Conservation (phyloP, 2,329 filamentous ascomycete genomes). For the Cryphonectria japonica region DNA sequence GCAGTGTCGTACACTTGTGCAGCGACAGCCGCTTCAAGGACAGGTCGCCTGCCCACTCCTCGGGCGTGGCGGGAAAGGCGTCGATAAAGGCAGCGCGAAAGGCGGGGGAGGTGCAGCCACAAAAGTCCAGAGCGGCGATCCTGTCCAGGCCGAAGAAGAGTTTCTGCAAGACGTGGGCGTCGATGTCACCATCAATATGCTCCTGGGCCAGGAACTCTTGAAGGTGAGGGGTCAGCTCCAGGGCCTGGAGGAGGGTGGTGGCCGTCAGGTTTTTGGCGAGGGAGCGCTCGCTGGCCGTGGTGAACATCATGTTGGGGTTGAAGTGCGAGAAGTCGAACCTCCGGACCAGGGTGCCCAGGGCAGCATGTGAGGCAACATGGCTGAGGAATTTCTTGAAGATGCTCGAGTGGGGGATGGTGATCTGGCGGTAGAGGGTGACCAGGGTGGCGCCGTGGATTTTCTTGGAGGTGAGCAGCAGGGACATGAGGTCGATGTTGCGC, state of each 20-base stretch:
- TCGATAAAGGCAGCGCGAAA: slow-evolving; percentile 70
- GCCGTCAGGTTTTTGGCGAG: slow-evolving; percentile 77
- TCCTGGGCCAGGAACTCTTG: slow-evolving; percentile 81
- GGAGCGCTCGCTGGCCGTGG: slow-evolving; percentile 73
- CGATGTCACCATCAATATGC: slow-evolving; percentile 77
- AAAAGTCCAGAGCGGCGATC: slow-evolving; percentile 74
- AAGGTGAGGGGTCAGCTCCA: slow-evolving; percentile 72
- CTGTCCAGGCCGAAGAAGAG: slow-evolving; percentile 68
- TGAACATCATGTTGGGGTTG: slow-evolving; percentile 77
- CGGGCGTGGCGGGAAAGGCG: slow-evolving; percentile 47
- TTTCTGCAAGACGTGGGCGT: slow-evolving; percentile 69
- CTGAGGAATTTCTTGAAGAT: slow-evolving; percentile 82
- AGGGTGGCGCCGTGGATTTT: slow-evolving; percentile 74
- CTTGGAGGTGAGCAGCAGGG: slow-evolving; percentile 75
- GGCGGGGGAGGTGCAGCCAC: slow-evolving; percentile 69
- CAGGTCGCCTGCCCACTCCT: slow-evolving; percentile 54
- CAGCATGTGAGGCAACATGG: slow-evolving; percentile 68
- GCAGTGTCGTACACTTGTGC: slow-evolving; percentile 76
- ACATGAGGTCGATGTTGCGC: slow-evolving; percentile 78
- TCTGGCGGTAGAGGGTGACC: slow-evolving; percentile 75
- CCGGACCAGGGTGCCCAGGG: slow-evolving; percentile 74
- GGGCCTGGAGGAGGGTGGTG: slow-evolving; percentile 71
- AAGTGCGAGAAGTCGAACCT: slow-evolving; percentile 86
- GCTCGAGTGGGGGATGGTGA: slow-evolving; percentile 80
- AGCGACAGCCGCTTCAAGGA: slow-evolving; percentile 71